Evolutionary conservation across 352 stramenopile genomes (phyloP).

Genomic region (Pythium insidiosum): DNA sequence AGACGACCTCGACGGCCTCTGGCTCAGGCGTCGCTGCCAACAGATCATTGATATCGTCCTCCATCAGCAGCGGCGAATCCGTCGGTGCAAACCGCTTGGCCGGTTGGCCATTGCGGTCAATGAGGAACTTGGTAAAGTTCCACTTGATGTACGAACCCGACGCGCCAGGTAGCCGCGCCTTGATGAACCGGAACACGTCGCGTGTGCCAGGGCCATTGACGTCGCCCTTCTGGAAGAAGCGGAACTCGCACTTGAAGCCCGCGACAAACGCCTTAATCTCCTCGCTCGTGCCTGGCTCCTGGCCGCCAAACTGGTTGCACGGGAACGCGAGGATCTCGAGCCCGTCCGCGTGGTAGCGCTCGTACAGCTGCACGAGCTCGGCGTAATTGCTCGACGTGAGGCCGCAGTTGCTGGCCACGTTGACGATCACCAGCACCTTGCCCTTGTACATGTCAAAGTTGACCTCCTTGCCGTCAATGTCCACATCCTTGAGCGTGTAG

Average conservation of each 20-base stretch:
- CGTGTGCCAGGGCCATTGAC: slow-evolving; percentile 64
- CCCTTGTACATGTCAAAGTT: slow-evolving; percentile 16
- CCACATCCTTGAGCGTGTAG: slow-evolving; percentile 44
- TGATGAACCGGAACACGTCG: slow-evolving; percentile 62
- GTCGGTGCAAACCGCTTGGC: slow-evolving; percentile 32
- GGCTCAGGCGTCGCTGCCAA: slow-evolving; percentile 21
- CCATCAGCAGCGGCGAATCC: too few relatives aligned
- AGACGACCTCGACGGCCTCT: too few relatives aligned
- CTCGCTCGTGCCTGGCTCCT: slow-evolving; percentile 37
- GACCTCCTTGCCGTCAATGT: slow-evolving; percentile 22
- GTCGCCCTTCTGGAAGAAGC: slow-evolving; percentile 41
- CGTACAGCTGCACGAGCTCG: slow-evolving; percentile 47
- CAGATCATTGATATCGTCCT: too few relatives aligned
- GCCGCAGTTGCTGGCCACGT: slow-evolving; percentile 71
- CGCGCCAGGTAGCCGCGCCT: slow-evolving; percentile 22
- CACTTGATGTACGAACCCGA: slow-evolving; percentile 39
- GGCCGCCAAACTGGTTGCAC: slow-evolving; percentile 68
- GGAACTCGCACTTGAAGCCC: slow-evolving; percentile 23
- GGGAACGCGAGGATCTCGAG: slow-evolving; percentile 62
- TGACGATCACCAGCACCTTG: slow-evolving; percentile 63
- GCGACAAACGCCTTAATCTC: slow-evolving; percentile 23
- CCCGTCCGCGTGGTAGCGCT: slow-evolving; percentile 32
- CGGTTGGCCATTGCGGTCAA: slow-evolving; percentile 32
- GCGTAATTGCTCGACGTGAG: slow-evolving; percentile 70
- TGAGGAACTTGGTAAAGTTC: slow-evolving; percentile 69